phyloP scores from a whole-genome alignment of 2,329 filamentous ascomycete species.

The Cytospora mali region DNA sequence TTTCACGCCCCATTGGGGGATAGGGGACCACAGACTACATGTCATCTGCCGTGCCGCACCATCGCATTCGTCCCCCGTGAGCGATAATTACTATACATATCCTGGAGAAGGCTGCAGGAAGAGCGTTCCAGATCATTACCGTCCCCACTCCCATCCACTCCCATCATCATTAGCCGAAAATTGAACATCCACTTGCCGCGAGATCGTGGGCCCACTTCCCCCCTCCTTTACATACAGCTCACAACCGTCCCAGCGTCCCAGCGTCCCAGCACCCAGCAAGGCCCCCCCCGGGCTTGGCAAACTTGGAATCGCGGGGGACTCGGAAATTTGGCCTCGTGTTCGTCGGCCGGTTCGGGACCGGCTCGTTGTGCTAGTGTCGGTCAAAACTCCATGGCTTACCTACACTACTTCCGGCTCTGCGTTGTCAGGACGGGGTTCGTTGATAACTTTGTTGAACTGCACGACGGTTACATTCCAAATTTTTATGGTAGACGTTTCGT shows the following conservation, averaged over 20 bases:
- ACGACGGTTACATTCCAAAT: not conserved
- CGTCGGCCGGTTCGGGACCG: constrained; percentile 14
- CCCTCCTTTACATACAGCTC: not conserved
- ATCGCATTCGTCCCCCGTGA: not conserved
- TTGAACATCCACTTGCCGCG: constrained; percentile 16
- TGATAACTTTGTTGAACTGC: not conserved
- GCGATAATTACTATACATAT: not conserved
- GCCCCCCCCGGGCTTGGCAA: constrained; percentile 20
- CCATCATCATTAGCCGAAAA: constrained; percentile 2
- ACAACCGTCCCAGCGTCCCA: not conserved
- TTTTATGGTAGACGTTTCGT: not conserved
- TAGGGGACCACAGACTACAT: not conserved
- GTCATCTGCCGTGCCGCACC: not conserved
- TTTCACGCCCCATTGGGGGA: not conserved
- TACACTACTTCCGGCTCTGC: not conserved
- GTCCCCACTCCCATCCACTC: constrained; percentile 11
- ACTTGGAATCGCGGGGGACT: constrained; percentile 24
- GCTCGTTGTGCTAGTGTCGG: not conserved
- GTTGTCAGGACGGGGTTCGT: not conserved
- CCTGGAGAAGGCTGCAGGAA: constrained; percentile 3
- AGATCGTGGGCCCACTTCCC: constrained; percentile 14
- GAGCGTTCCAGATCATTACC: constrained; percentile 7
- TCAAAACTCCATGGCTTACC: not conserved
- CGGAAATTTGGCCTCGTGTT: constrained; percentile 30
- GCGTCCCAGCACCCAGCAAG: not conserved